Conservation (phyloP, 2,329 filamentous ascomycete species). For the Monosporascus sp. region DNA sequence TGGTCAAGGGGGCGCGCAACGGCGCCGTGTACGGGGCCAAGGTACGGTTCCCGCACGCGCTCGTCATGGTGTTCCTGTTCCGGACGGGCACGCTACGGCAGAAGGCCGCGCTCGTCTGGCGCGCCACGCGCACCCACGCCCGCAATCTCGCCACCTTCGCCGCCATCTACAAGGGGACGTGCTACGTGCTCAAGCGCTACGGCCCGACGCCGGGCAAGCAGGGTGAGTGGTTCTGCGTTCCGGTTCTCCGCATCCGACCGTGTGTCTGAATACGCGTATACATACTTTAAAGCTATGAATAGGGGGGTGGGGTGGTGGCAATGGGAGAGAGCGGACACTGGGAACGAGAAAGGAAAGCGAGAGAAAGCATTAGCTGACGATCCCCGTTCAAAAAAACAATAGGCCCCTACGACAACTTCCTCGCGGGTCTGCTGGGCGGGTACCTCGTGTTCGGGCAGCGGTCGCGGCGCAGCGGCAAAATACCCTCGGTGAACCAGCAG, state of each 20-base stretch:
- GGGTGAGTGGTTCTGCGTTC: slow-evolving; percentile 27
- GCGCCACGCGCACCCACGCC: slow-evolving; percentile 86
- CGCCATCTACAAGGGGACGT: slow-evolving; percentile 78
- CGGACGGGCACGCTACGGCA: slow-evolving; percentile 81
- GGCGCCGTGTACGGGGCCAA: slow-evolving; percentile 95
- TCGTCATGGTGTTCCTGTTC: slow-evolving; percentile 98
- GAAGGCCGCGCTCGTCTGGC: slow-evolving; percentile 72
- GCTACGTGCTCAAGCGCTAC: slow-evolving; percentile 67
- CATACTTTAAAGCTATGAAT: neutral
- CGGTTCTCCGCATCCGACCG: neutral
- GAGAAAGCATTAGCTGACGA: slow-evolving; percentile 4
- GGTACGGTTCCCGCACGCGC: slow-evolving; percentile 94
- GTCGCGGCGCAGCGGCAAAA: slow-evolving; percentile 58
- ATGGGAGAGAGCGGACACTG: neutral
- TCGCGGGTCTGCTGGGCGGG: slow-evolving; percentile 82
- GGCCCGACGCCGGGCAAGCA: slow-evolving; percentile 56
- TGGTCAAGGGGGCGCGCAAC: slow-evolving; percentile 93
- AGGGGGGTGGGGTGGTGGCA: too few relatives aligned
- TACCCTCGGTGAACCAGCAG: slow-evolving; percentile 85
- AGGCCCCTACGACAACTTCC: slow-evolving; percentile 75
- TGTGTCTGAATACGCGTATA: slow-evolving; percentile 22
- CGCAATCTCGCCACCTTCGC: slow-evolving; percentile 90
- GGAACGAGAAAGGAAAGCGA: neutral
- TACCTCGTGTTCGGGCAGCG: slow-evolving; percentile 83
- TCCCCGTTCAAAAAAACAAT: slow-evolving; percentile 24